phyloP scores from a whole-genome alignment of 371 early-diverging fungal species.

The Conidiobolus incongruus region DNA sequence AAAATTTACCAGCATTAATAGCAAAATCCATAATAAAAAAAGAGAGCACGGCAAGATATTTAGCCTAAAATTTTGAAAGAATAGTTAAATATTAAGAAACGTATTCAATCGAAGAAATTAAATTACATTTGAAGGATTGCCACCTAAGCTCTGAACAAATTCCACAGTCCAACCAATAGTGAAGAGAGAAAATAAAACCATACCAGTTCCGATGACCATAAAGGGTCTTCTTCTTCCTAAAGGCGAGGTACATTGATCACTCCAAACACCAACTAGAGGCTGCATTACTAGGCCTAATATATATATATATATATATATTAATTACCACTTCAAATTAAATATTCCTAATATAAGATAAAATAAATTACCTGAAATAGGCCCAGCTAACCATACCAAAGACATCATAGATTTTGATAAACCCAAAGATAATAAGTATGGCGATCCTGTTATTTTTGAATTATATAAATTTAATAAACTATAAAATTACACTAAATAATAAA shows the following conservation, averaged over 20 bases:
- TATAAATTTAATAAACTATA: no score
- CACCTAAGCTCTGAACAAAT: conserved; percentile 21
- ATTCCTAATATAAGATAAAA: background rate
- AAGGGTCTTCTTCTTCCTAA: conserved; percentile 56
- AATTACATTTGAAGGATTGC: conserved; percentile 15
- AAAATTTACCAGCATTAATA: conserved; percentile 48
- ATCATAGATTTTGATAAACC: conserved; percentile 60
- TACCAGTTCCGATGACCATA: conserved; percentile 34
- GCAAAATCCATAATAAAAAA: conserved; percentile 82
- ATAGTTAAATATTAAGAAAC: background rate
- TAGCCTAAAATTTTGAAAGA: background rate
- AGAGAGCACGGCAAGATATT: conserved; percentile 37
- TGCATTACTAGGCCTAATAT: conserved; percentile 48
- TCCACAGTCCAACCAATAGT: conserved; percentile 66
- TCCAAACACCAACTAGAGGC: conserved; percentile 54
- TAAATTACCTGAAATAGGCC: conserved; percentile 67
- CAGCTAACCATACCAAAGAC: conserved; percentile 90
- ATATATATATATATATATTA: background rate
- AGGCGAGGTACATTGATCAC: conserved; percentile 39
- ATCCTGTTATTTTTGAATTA: no score
- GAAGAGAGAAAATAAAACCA: conserved; percentile 32
- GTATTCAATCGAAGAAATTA: conserved; percentile 1
- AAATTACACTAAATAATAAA: no score
- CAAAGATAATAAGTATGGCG: conserved; percentile 71
- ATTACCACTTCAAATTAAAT: background rate